These are phyloP conservation scores for Moniliophthora roreri DNA, from an alignment of 1,284 basidiomycete species.

Conservation along the genomic window DNA sequence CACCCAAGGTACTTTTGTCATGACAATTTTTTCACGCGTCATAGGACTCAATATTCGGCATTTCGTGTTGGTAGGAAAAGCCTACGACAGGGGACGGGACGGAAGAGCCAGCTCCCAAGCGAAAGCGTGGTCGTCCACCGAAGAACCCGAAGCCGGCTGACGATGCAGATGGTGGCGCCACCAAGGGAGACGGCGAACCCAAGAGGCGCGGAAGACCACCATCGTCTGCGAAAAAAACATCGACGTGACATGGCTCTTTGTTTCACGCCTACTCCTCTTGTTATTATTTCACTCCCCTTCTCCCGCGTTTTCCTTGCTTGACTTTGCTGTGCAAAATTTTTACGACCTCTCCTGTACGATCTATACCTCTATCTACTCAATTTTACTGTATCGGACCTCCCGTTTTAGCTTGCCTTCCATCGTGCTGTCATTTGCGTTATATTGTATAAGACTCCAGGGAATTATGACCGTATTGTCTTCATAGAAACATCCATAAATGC, in stretches of 20 bases:
- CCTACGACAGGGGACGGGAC: conserved; percentile 39
- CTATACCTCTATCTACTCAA: conserved; percentile 8
- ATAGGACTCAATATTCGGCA: conserved; percentile 4
- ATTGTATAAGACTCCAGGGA: not conserved
- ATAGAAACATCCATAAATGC: conserved; percentile 4
- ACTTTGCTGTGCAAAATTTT: conserved; percentile 15
- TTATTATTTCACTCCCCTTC: conserved; percentile 37
- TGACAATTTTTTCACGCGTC: conserved; percentile 6
- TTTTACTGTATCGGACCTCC: conserved; percentile 1
- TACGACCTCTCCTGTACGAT: conserved; percentile 4
- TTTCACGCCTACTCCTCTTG: conserved; percentile 16
- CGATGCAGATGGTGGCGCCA: conserved; percentile 34
- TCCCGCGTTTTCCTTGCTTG: conserved; percentile 28
- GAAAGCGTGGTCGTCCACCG: conserved; percentile 72
- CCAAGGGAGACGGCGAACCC: conserved; percentile 43
- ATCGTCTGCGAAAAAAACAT: conserved; percentile 38
- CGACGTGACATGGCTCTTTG: conserved; percentile 26
- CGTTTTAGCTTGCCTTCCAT: not conserved
- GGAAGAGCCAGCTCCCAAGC: conserved; percentile 57
- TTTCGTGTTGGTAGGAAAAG: conserved; percentile 40
- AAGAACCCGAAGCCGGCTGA: conserved; percentile 58
- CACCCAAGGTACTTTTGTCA: conserved; percentile 61
- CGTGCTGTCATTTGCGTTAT: not conserved
- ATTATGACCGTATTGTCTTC: conserved; percentile 8
- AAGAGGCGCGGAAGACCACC: conserved; percentile 73